Evolutionary conservation across 169 alveolate species (phyloP).

Genomic region (Theileria equi): DNA sequence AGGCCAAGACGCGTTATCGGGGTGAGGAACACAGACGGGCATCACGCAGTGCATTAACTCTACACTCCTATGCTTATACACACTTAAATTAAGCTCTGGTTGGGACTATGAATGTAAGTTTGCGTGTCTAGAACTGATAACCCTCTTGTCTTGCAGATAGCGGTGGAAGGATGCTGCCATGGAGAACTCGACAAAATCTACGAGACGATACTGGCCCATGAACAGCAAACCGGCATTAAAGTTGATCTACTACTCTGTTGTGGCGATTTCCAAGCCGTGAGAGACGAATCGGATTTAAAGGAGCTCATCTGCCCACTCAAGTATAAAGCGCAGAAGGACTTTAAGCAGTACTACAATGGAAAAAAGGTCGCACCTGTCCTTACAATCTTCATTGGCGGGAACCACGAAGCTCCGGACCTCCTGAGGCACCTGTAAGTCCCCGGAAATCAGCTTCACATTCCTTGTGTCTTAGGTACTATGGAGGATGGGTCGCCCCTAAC

Average conservation of each 20-base stretch:
- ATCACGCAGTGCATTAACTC: no score
- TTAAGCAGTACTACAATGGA: conserved; percentile 86
- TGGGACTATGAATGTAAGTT: conserved; percentile 19
- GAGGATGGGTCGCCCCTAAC: conserved; percentile 98
- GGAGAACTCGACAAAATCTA: conserved; percentile 89
- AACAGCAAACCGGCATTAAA: conserved; percentile 76
- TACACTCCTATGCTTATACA: no score
- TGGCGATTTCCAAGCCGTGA: conserved; percentile 94
- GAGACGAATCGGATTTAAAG: conserved; percentile 85
- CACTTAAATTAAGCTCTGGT: no score
- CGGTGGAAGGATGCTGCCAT: conserved; percentile 95
- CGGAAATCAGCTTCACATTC: neutral
- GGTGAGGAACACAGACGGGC: no score
- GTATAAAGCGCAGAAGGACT: conserved; percentile 88
- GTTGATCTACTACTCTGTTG: conserved; percentile 91
- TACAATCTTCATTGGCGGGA: conserved; percentile 96
- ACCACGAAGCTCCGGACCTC: conserved; percentile 95
- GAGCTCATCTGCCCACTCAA: conserved; percentile 89
- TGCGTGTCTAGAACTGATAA: neutral
- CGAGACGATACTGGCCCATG: conserved; percentile 71
- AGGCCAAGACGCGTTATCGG: no score
- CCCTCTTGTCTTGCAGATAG: conserved; percentile 65
- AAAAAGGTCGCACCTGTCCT: conserved; percentile 85
- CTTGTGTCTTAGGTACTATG: conserved; percentile 77
- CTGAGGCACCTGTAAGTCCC: conserved; percentile 81